Percentiles rank a stretch among this genome's conserved stretches.
These are phyloP conservation scores for Neurospora sp. DNA, from an alignment of 495 filamentous ascomycete genomes.

Conservation along the genomic window DNA sequence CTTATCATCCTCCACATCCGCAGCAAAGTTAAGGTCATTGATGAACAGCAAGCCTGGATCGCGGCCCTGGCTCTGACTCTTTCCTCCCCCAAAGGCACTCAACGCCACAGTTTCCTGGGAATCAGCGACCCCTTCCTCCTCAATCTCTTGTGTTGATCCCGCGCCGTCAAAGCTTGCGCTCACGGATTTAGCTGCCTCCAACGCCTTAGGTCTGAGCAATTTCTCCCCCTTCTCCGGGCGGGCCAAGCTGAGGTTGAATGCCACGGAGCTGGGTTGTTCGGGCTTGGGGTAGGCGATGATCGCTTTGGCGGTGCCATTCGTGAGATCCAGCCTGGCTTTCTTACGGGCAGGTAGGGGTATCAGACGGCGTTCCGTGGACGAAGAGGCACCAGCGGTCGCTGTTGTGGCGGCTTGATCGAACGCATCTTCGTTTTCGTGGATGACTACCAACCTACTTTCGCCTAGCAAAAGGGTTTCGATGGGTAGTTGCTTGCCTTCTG, in stretches of 20 bases:
- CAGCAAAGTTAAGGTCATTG: slow-evolving; percentile 32
- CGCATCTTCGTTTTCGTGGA: slow-evolving; percentile 34
- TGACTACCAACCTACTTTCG: slow-evolving; percentile 52
- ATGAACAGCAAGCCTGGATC: slow-evolving; percentile 30
- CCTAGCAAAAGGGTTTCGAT: slow-evolving; percentile 52
- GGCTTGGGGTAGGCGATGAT: slow-evolving; percentile 33
- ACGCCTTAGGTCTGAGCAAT: neutral
- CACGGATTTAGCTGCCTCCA: slow-evolving; percentile 3
- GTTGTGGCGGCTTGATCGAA: neutral
- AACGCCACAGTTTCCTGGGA: neutral
- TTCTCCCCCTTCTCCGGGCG: slow-evolving; percentile 12
- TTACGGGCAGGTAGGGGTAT: slow-evolving; percentile 16
- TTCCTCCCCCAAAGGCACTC: neutral
- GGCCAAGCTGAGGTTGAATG: slow-evolving; percentile 36
- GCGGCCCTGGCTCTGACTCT: neutral
- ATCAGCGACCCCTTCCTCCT: neutral
- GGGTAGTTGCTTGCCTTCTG: slow-evolving; percentile 28
- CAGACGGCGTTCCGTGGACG: slow-evolving; percentile 22
- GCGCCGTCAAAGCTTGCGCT: neutral
- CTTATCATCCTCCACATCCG: slow-evolving; percentile 32
- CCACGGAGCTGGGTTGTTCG: slow-evolving; percentile 28
- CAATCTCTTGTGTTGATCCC: neutral
- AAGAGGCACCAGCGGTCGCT: slow-evolving; percentile 9
- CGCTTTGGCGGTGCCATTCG: slow-evolving; percentile 15
- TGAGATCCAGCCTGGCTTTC: slow-evolving; percentile 17